Conservation (phyloP, 345 rosid species). For the Litchi chinensis region DNA sequence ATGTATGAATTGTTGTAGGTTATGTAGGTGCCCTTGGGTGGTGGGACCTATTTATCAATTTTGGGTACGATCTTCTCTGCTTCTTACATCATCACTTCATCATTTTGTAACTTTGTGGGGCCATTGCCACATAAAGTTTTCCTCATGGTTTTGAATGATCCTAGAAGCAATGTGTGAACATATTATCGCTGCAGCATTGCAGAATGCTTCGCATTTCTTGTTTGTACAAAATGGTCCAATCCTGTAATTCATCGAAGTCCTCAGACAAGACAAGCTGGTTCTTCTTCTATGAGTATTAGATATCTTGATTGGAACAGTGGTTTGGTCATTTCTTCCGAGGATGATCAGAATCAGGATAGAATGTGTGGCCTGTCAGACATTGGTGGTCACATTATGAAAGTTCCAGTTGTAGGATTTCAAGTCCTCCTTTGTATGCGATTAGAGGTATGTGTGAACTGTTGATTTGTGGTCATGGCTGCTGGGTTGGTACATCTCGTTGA, state of each 20-base stretch:
- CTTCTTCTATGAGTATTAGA: conserved; percentile 63
- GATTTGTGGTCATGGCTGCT: conserved; percentile 15
- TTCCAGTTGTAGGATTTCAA: conserved; percentile 86
- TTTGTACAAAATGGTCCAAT: conserved; percentile 94
- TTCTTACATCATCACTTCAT: conserved; percentile 10
- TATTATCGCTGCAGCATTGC: conserved; percentile 69
- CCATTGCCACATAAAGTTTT: neutral
- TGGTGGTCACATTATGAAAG: conserved; percentile 94
- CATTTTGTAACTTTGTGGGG: conserved; percentile 3
- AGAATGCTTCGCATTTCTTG: conserved; percentile 94
- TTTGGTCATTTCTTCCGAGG: conserved; percentile 66
- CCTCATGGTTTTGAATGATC: conserved; percentile 21
- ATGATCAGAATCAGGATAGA: conserved; percentile 58
- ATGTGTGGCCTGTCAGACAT: conserved; percentile 82
- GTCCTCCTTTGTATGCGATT: conserved; percentile 88
- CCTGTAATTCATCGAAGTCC: conserved; percentile 78
- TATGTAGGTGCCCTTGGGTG: conserved; percentile 91
- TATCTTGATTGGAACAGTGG: conserved; percentile 97
- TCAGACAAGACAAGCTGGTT: conserved; percentile 48
- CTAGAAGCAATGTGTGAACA: conserved; percentile 24
- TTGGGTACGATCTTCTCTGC: conserved; percentile 55
- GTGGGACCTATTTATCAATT: conserved; percentile 95
- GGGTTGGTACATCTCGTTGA: conserved; percentile 29
- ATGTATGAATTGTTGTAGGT: conserved; percentile 49
- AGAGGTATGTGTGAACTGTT: conserved; percentile 57